A percentile compares a stretch with the other conserved stretches of the same genome.
These are phyloP conservation scores for Linum lewisii DNA, from an alignment of 345 rosid species.

Conservation along the genomic window DNA sequence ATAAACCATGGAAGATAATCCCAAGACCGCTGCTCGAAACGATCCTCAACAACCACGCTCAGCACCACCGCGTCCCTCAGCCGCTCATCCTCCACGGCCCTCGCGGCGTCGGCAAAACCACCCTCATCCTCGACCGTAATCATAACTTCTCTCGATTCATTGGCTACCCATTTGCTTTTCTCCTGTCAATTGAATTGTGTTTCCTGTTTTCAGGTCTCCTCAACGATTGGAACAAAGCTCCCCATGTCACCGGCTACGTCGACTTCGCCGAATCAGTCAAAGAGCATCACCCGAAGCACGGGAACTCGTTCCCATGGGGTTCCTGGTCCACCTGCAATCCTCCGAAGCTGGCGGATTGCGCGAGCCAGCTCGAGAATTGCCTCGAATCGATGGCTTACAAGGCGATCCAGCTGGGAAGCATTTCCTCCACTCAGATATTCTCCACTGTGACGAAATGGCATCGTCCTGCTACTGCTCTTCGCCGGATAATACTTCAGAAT, in stretches of 20 bases:
- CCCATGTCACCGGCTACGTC: slow-evolving; percentile 81
- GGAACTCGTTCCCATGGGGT: slow-evolving; percentile 68
- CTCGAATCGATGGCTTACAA: slow-evolving; percentile 73
- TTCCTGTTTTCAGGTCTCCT: slow-evolving; percentile 49
- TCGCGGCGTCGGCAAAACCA: slow-evolving; percentile 96
- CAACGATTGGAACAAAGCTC: slow-evolving; percentile 71
- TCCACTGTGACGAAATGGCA: slow-evolving; percentile 78
- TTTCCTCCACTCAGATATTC: slow-evolving; percentile 73
- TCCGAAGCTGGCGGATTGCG: slow-evolving; percentile 49
- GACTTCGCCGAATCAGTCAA: slow-evolving; percentile 76
- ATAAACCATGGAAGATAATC: slow-evolving; percentile 76
- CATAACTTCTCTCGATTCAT: background rate
- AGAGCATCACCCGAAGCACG: slow-evolving; percentile 62
- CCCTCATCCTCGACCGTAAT: slow-evolving; percentile 75
- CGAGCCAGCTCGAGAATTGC: slow-evolving; percentile 75
- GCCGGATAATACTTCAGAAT: slow-evolving; percentile 29
- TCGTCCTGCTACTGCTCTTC: slow-evolving; percentile 50
- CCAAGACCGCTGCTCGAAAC: slow-evolving; percentile 82
- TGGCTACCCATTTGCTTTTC: background rate
- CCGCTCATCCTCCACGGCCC: slow-evolving; percentile 95
- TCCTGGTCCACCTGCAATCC: slow-evolving; percentile 73
- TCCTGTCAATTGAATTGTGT: background rate
- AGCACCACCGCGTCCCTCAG: slow-evolving; percentile 91
- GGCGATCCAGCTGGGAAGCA: slow-evolving; percentile 60
- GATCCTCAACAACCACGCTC: slow-evolving; percentile 81